These are phyloP conservation scores for Trichoderma virens DNA, from an alignment of 495 filamentous ascomycete genomes.

Conservation along the genomic window DNA sequence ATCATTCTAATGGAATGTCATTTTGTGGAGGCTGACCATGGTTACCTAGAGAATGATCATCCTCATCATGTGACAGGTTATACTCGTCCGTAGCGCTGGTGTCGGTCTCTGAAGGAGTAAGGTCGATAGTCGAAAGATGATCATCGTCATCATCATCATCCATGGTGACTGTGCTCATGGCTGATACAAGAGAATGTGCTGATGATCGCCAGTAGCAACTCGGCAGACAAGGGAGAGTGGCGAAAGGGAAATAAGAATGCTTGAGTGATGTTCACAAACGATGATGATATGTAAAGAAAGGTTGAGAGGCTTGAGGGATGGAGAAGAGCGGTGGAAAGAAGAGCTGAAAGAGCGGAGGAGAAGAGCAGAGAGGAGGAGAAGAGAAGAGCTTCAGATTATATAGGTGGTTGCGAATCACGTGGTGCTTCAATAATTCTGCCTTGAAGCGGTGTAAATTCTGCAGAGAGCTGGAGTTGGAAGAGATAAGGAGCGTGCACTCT, in stretches of 20 bases:
- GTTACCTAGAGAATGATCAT: neutral
- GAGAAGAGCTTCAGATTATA: neutral
- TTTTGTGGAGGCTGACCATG: neutral
- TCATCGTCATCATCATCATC: neutral
- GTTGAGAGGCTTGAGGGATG: too few species aligned
- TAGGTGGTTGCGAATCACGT: neutral
- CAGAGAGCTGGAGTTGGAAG: neutral
- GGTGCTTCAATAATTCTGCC: neutral
- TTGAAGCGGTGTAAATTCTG: conserved; percentile 6
- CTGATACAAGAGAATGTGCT: neutral
- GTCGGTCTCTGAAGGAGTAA: neutral
- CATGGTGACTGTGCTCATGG: neutral
- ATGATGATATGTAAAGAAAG: too few species aligned
- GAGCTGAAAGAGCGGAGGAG: neutral
- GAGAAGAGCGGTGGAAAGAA: too few species aligned
- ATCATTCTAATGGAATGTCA: too few species aligned
- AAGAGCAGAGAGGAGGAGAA: neutral
- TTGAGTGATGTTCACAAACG: too few species aligned
- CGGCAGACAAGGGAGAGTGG: neutral
- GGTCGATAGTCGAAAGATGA: neutral
- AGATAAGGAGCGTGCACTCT: neutral
- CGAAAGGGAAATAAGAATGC: neutral
- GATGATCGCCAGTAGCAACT: neutral
- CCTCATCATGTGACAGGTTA: too few species aligned
- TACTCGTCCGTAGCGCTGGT: too few species aligned